These are phyloP conservation scores for Pythium aquatile DNA, from an alignment of 352 stramenopile genomes.

Conservation along the genomic window DNA sequence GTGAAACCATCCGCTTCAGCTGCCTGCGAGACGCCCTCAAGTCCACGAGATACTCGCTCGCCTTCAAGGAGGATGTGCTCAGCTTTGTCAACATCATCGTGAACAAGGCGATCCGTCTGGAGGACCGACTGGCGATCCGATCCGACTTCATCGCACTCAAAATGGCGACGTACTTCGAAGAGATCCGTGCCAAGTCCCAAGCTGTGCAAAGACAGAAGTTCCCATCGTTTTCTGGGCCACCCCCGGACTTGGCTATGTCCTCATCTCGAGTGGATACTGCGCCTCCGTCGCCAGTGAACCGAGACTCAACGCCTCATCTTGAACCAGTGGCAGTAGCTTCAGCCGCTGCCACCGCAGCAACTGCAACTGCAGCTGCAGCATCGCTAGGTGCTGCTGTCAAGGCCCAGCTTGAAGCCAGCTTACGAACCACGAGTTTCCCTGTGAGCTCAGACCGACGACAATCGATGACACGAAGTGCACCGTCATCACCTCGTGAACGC, in stretches of 20 bases:
- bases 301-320: slow-evolving; percentile 5
- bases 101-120: slow-evolving; percentile 83
- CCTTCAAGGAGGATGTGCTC: slow-evolving; percentile 88
- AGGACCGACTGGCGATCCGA: slow-evolving; percentile 79
- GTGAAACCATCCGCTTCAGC: slow-evolving; percentile 76
- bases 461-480: slow-evolving; percentile 14
- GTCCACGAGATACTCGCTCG: slow-evolving; percentile 77
- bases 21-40: slow-evolving; percentile 80
- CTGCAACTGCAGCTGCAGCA: slow-evolving; percentile 6
- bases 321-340: background rate
- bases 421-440: slow-evolving; percentile 10
- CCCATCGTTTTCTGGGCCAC: slow-evolving; percentile 31
- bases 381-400: slow-evolving; percentile 17
- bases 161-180: slow-evolving; percentile 86
- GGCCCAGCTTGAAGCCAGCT: slow-evolving; percentile 14
- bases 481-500: slow-evolving; percentile 22
- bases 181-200: slow-evolving; percentile 80
- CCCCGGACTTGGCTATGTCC: slow-evolving; percentile 14
- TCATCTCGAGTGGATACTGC: slow-evolving; percentile 12
- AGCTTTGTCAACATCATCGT: slow-evolving; percentile 90
- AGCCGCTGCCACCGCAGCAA: slow-evolving; percentile 7
- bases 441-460: slow-evolving; percentile 3
- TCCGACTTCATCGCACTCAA: slow-evolving; percentile 84
- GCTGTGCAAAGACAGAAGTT: slow-evolving; percentile 75
- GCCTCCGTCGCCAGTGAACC: slow-evolving; percentile 6